Base-by-base conservation (phyloP, 495 filamentous ascomycete genomes). In the Friedmanniomyces simplex region DNA sequence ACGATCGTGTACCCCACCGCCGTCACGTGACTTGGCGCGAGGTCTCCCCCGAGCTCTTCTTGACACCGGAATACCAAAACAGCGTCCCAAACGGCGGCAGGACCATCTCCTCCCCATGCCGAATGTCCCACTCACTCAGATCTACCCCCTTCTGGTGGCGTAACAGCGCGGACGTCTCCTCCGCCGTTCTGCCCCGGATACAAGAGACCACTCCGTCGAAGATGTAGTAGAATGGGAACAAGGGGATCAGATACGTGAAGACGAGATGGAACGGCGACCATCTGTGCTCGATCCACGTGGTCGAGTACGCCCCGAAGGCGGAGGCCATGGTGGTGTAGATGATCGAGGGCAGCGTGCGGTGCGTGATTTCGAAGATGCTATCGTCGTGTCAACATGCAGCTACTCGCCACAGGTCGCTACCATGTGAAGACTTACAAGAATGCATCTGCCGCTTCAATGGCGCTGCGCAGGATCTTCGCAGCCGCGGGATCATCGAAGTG, bases 311-410 rank as follows among this genome's bases (percentile, higher is more conserved):
- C 14, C 43, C 43, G 43, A 47, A 47, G 8, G 21, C 13, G 14
- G 43, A 47, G 6, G 43, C 43, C 14, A 47, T 6, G 14, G 43
- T 8, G 11, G 43, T 47, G 43, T 47, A 47, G 8, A n/a, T 47
- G 43, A 47, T 47, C 14, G 43, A 47, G 6, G 43, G 43, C 21
- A 47, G 21, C 21, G 43, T 47, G 43, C 43, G 43, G 21, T 47
- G 43, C 13, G 43, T 47, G 43, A 47, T 47, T n/a, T 47, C 43
- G 43, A 47, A 47, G 43, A 47, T 47, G 21, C 43, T 47, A n/a
- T 47, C 18, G 43, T 22, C 13, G 7, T n/a, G 43, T n/a, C 21
- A n/a, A 21, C 14, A 47, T 12, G 43, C 20, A 8, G 43, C 43
- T 12, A 12, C 10, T n/a, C n/a, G n/a, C n/a, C n/a, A n/a, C 21